phyloP scores from a whole-genome alignment of 805 yeast species.

The Candida silvicultrix region DNA sequence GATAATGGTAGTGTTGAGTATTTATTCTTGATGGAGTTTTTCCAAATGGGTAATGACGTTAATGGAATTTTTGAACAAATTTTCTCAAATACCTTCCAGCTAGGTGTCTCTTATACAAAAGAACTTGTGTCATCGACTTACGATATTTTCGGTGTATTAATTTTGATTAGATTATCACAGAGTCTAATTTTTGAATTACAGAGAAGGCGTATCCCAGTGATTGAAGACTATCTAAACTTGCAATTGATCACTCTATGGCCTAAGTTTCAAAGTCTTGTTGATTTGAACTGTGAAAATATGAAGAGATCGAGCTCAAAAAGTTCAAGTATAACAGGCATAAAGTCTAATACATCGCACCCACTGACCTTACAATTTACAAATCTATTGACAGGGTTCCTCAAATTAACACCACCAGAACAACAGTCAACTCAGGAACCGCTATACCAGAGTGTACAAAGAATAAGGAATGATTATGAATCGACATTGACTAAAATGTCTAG shows the following conservation, averaged over 20 bases:
- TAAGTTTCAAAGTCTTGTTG: slow-evolving; percentile 68
- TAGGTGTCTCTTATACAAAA: slow-evolving; percentile 44
- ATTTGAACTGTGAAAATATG: slow-evolving; percentile 69
- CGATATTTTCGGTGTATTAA: slow-evolving; percentile 75
- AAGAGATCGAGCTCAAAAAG: slow-evolving; percentile 35
- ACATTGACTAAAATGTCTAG: slow-evolving; percentile 63
- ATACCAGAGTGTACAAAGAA: slow-evolving; percentile 56
- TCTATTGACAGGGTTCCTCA: slow-evolving; percentile 63
- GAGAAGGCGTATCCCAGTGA: slow-evolving; percentile 60
- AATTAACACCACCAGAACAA: slow-evolving; percentile 36
- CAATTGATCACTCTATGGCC: slow-evolving; percentile 80
- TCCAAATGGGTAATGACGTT: slow-evolving; percentile 39
- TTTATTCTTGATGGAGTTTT: slow-evolving; percentile 65
- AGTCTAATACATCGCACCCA: slow-evolving; percentile 42
- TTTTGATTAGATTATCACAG: slow-evolving; percentile 68
- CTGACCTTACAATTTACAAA: slow-evolving; percentile 78
- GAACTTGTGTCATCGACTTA: slow-evolving; percentile 33
- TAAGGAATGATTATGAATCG: slow-evolving; percentile 77
- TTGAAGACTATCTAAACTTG: slow-evolving; percentile 63
- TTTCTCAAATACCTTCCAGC: slow-evolving; percentile 45
- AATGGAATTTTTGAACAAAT: slow-evolving; percentile 41
- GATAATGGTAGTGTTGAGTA: slow-evolving; percentile 79
- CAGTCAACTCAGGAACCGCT: slow-evolving; percentile 57
- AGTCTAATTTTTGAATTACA: slow-evolving; percentile 59
- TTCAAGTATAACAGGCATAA: slow-evolving; percentile 23